A percentile compares a stretch with the other conserved stretches of the same genome.
These are phyloP conservation scores for Wilcoxina mikolae DNA, from an alignment of 495 filamentous ascomycete genomes.

Conservation along the genomic window DNA sequence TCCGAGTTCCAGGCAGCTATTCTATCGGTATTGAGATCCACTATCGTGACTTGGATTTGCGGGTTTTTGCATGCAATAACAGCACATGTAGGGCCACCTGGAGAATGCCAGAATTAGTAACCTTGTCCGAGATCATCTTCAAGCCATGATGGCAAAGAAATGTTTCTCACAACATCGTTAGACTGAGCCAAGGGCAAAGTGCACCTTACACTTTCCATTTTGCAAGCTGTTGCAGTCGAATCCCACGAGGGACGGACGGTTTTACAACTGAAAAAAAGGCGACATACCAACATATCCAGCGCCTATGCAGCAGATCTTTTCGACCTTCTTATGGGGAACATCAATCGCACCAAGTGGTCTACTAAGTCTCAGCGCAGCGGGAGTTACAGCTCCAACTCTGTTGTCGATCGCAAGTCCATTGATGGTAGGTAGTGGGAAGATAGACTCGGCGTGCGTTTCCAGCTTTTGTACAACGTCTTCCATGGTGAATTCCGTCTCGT, in stretches of 20 bases:
- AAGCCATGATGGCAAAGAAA: too few relatives aligned
- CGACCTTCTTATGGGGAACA: slow-evolving; percentile 31
- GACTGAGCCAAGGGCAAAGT: too few relatives aligned
- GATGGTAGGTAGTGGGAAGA: too few relatives aligned
- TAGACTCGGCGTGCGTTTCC: background rate
- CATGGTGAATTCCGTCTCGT: too few relatives aligned
- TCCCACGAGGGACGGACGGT: too few relatives aligned
- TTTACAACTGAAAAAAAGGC: background rate
- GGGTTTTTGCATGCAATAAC: slow-evolving; percentile 61
- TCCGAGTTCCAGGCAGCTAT: slow-evolving; percentile 58
- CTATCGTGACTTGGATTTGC: slow-evolving; percentile 50
- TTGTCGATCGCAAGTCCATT: background rate
- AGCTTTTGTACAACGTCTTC: background rate
- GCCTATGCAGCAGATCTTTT: slow-evolving; percentile 48
- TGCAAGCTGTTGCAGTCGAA: background rate
- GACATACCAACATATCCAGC: slow-evolving; percentile 50
- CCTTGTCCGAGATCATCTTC: too few relatives aligned
- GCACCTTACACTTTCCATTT: background rate
- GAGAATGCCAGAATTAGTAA: too few relatives aligned
- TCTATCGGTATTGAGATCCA: slow-evolving; percentile 50
- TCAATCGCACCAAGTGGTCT: slow-evolving; percentile 16
- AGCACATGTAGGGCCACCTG: slow-evolving; percentile 62
- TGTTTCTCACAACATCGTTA: too few relatives aligned
- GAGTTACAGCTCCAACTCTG: slow-evolving; percentile 9
- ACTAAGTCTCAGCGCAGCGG: slow-evolving; percentile 12